A percentile compares a stretch with the other conserved stretches of the same genome.
phyloP scores from a whole-genome alignment of 2,329 filamentous ascomycete species.

The Hypoxylon rubiginosum region DNA sequence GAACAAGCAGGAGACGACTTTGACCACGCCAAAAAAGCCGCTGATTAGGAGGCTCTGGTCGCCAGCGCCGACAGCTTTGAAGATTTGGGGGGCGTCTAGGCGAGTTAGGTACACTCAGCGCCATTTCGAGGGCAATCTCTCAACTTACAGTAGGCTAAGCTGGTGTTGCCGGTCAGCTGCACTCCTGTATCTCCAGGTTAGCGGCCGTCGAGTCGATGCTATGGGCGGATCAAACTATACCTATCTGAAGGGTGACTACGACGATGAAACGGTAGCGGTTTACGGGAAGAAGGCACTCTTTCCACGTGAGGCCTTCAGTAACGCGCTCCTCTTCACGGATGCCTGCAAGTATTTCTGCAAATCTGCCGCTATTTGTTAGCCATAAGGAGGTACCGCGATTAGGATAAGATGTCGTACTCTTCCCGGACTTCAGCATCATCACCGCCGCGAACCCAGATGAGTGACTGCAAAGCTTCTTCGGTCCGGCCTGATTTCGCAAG shows the following conservation, averaged over 20 bases:
- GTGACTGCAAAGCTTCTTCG: constrained; percentile 61
- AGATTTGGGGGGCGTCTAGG: constrained; percentile 63
- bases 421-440: constrained; percentile 53
- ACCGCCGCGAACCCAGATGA: constrained; percentile 67
- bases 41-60: constrained; percentile 62
- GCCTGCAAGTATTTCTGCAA: constrained; percentile 59
- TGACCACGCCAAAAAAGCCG: constrained; percentile 66
- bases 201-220: neutral
- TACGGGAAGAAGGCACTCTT: constrained; percentile 59
- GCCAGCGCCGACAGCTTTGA: constrained; percentile 63
- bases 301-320: constrained; percentile 61
- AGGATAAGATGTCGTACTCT: constrained; percentile 47
- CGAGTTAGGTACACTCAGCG: constrained; percentile 29
- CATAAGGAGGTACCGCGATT: neutral
- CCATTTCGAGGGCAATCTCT: too few species aligned
- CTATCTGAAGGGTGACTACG: constrained; percentile 64
- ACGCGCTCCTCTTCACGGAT: constrained; percentile 61
- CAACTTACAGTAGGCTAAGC: constrained; percentile 61
- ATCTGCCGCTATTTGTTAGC: constrained; percentile 43
- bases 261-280: constrained; percentile 64
- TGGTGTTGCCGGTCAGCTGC: constrained; percentile 65
- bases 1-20: constrained; percentile 61
- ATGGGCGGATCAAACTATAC: constrained; percentile 40
- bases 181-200: constrained; percentile 42
- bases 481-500: constrained; percentile 60